These are phyloP conservation scores for Eleusine coracana DNA, from an alignment of 176 grass and related monocot species.

Conservation along the genomic window DNA sequence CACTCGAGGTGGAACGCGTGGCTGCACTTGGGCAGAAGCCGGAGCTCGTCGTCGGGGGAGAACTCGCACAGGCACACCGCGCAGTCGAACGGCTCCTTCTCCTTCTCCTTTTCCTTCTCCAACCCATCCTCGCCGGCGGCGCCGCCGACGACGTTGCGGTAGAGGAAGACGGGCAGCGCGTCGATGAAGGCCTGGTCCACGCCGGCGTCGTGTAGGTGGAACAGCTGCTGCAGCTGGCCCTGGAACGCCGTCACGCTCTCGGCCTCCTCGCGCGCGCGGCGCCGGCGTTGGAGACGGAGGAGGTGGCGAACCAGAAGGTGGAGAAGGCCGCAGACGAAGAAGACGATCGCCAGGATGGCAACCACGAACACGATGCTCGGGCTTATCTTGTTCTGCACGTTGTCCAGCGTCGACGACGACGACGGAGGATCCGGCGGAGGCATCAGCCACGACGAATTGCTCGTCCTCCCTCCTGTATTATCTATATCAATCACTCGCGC, in stretches of 20 bases:
- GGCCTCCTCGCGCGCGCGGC: conserved; percentile 39
- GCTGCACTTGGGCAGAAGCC: conserved; percentile 90
- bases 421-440: not conserved
- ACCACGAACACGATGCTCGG: conserved; percentile 79
- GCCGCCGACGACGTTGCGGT: conserved; percentile 60
- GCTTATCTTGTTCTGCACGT: conserved; percentile 64
- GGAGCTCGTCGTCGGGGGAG: conserved; percentile 66
- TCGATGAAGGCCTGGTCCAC: conserved; percentile 97
- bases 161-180: conserved; percentile 80
- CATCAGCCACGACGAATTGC: conserved; percentile 31
- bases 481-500: not conserved
- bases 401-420: conserved; percentile 23
- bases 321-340: conserved; percentile 88
- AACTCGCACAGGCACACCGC: conserved; percentile 97
- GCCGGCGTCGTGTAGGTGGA: conserved; percentile 91
- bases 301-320: conserved; percentile 73
- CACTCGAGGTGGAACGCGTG: conserved; percentile 96
- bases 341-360: conserved; percentile 66
- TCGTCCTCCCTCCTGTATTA: conserved; percentile 22
- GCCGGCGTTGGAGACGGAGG: conserved; percentile 35
- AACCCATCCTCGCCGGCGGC: not conserved
- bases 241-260: conserved; percentile 73
- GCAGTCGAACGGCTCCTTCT: conserved; percentile 94
- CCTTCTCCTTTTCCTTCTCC: not conserved
- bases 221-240: conserved; percentile 93